Base-by-base conservation (phyloP, 768 basidiomycete species). In the Rhizopogon salebrosus region DNA sequence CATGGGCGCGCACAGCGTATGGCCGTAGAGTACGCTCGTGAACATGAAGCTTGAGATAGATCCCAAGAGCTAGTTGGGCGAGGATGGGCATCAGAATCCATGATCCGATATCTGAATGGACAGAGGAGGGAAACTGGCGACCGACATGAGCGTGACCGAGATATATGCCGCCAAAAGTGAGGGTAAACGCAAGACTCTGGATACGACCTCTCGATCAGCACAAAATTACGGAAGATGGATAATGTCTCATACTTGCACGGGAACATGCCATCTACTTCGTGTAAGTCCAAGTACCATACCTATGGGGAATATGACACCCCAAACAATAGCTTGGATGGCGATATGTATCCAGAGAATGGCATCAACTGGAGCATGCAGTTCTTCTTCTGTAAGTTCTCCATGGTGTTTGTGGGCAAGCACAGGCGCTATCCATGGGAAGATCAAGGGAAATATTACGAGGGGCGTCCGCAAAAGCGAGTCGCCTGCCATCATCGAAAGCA, bases 41-140 rank as follows among this genome's bases (percentile, higher is more conserved):
- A 24, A 97, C 85, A 66, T 97, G 95, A 6, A 95, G 72, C 70
- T 95, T 97, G 60, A 98, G 84, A 70, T 95, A 98, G 40, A 92
- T 79, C 4, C 95, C 95, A 43, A 92, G 72, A 22, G 66, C 60
- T 10, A 89, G 72, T 70, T 97, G 94, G 1, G 73, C 58, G 13
- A 77, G 59, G 36, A 94, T 81, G 14, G 89, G 84, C 35, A 83
- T 45, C 58, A 89, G 70, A 41, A 78, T 54, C 65, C 68, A 69
- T 22, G 66, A 68, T 18, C 87, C 72, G 43, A 93, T 71, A 35
- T 77, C 80, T 4, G 84, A 88, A 64, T 97, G 94, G 0, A 80
- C 80, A 4, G 89, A 87, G 26, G 76, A 72, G 1, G 82, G 79
- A 62, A 95, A 98, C 53, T 77, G 68, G 23, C 94, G 78, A 0